These are phyloP conservation scores for Chaetothyriales sp. DNA, from an alignment of 2,329 filamentous ascomycete genomes.

Conservation along the genomic window DNA sequence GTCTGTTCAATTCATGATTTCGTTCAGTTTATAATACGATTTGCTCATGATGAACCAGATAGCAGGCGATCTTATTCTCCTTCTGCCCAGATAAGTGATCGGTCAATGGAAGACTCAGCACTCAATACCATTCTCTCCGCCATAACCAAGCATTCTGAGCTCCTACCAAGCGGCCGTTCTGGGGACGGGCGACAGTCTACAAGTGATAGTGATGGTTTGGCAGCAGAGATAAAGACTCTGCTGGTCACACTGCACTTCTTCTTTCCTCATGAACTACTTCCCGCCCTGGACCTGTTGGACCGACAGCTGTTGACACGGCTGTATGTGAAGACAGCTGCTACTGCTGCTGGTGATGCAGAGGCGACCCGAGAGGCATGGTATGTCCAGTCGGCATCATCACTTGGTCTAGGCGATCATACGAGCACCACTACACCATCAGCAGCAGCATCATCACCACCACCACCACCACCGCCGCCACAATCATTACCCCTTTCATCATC, in stretches of 20 bases:
- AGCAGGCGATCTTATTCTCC: too few relatives aligned
- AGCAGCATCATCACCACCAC: constrained; percentile 1
- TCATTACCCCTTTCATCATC: too few relatives aligned
- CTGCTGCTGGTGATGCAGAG: neutral
- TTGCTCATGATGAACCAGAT: too few relatives aligned
- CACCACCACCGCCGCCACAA: too few relatives aligned
- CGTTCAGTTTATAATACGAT: too few relatives aligned
- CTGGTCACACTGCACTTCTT: constrained; percentile 73
- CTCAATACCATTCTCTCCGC: neutral
- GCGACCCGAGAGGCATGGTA: constrained; percentile 32
- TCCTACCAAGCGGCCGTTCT: neutral
- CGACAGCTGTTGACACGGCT: constrained; percentile 50
- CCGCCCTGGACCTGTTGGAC: constrained; percentile 78
- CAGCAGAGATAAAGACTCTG: constrained; percentile 21
- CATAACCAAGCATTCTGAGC: neutral
- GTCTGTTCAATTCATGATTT: too few relatives aligned
- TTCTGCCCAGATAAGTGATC: too few relatives aligned
- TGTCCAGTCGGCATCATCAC: constrained; percentile 44
- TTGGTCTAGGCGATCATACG: constrained; percentile 15
- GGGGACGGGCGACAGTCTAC: too few relatives aligned
- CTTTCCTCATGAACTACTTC: constrained; percentile 65
- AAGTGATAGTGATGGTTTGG: neutral
- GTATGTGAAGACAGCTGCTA: neutral
- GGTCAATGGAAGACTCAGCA: neutral
- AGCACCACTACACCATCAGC: neutral